Evolutionary conservation across 2,329 filamentous ascomycete genomes (phyloP), one percentile per base, ranked within the genome.

Genomic region (Talaromyces amestolkiae): DNA sequence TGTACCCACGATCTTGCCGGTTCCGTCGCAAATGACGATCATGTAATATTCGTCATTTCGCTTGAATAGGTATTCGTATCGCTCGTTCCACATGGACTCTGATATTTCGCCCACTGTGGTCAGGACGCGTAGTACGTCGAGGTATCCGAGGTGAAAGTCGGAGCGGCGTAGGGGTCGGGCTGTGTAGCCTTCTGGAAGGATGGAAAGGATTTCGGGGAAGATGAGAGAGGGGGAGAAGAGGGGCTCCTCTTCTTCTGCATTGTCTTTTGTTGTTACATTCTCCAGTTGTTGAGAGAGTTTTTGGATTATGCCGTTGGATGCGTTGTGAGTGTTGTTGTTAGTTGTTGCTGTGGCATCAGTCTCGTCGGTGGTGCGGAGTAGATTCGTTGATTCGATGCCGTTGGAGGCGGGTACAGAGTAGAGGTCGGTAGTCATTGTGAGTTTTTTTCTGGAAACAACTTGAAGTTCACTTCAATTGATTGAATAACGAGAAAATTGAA

Each of bases 61-160:
- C 60, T 83, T 82, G 53, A 84, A 82, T 83, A 97, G 93, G 86
- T 90, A 93, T 69, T 93, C 87, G 79, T 91, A 98, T 66, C 92
- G 89, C 75, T 90, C 84, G 71, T 88, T 85, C 83, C 94, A 98
- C 67, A 87, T 84, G 66, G 87, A 85, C 76, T 91, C 85, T 58
- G 84, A 85, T 70, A 97, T 89, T 67, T 97, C 92, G 69, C 95
- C 95, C 27, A 98, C 94, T 8, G 91, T 95, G 2, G 95, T 98
- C 72, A 99, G 84, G 43, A 97, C 93, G 54, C 92, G 88, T 69
- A 99, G 83, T 67, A 95, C 94, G 75, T 97, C 92, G 71, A 99
- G 88, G 78, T 97, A 97, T 68, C 93, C 93, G 39, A 84, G 85
- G 65, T 86, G 81, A 80, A 89, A 97, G 80, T 99, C 95, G 72